Base-by-base conservation (phyloP, 139 green algal species). In the Chlorella sp. region DNA sequence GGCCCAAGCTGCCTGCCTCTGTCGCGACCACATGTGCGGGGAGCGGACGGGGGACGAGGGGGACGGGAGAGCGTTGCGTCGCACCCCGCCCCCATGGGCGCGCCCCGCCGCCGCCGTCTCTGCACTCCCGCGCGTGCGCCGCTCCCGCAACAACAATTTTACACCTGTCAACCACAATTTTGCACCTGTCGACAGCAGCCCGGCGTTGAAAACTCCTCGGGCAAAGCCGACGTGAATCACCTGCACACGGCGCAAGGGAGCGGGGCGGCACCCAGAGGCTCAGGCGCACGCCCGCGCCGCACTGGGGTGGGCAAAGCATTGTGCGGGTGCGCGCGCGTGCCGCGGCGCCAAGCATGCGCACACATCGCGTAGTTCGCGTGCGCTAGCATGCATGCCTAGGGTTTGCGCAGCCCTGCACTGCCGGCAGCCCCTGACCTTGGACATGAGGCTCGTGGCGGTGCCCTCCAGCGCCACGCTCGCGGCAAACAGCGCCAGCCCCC, bases 21-120 rank as follows among this genome's bases (percentile, higher is more conserved):
- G 84, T 89, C 65, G 69, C 76, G 29, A 89, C 53, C 50, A 89
- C 62, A 46, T 80, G 80, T 82, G 77, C 67, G n/a, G n/a, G n/a
- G n/a, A 53, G 31, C 3, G 33, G 35, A 33, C 19, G 29, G 56
- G n/a, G 8, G n/a, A 36, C n/a, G 27, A 36, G 25, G 23, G 15
- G 12, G 53, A 25, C 4, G 3, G 14, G 15, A 61, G 25, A 5
- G 3, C 14, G 5, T 5, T 9, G 29, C 29, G 12, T 21, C 58
- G n/a, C 58, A 64, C 58, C 58, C 23, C 29, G 29, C 38, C n/a
- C n/a, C n/a, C n/a, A n/a, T n/a, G n/a, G n/a, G n/a, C n/a, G n/a
- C n/a, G n/a, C n/a, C n/a, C n/a, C n/a, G n/a, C n/a, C n/a, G n/a
- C n/a, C n/a, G n/a, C n/a, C n/a, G n/a, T n/a, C 41, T 64, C 8